A percentile compares a stretch with the other conserved stretches of the same genome.
These are phyloP conservation scores for Colletotrichum musicola DNA, from an alignment of 2,329 filamentous ascomycete genomes.

Conservation along the genomic window DNA sequence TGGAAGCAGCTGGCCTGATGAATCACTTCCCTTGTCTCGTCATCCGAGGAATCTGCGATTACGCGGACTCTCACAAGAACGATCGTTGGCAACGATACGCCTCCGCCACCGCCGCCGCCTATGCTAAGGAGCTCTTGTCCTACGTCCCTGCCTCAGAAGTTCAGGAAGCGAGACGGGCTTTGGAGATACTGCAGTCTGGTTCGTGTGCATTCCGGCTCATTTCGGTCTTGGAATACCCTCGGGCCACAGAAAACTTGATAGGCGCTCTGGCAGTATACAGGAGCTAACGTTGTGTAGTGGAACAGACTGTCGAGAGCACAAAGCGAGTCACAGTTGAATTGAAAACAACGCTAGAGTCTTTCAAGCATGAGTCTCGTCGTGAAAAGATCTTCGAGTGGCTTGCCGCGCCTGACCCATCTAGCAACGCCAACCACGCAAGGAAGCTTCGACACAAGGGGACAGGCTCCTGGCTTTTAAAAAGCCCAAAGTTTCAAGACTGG, in stretches of 20 bases:
- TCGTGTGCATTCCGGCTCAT: neutral
- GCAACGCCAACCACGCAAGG: slow-evolving; percentile 31
- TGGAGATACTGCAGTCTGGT: neutral
- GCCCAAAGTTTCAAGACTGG: slow-evolving; percentile 36
- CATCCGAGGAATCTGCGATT: slow-evolving; percentile 48
- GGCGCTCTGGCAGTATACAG: too few relatives aligned
- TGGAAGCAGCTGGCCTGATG: slow-evolving; percentile 42
- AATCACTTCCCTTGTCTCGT: slow-evolving; percentile 42
- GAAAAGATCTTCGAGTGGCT: slow-evolving; percentile 39
- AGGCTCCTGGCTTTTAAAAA: slow-evolving; percentile 38
- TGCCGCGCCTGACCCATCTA: slow-evolving; percentile 25
- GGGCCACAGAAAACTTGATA: too few relatives aligned
- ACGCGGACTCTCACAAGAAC: slow-evolving; percentile 47
- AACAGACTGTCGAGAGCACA: neutral
- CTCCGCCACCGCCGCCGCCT: slow-evolving; percentile 41
- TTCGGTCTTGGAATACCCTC: too few relatives aligned
- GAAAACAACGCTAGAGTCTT: neutral
- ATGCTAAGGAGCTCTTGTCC: slow-evolving; percentile 32
- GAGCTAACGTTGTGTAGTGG: neutral
- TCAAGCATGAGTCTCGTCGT: neutral
- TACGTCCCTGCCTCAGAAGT: neutral
- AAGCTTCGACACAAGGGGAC: slow-evolving; percentile 27
- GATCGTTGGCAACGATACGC: slow-evolving; percentile 43
- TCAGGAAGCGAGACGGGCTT: neutral
- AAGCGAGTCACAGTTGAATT: rapidly evolving